These are phyloP conservation scores for Yamadazyma atmosphaerica DNA, from an alignment of 1,139 yeast genomes.

Conservation along the genomic window DNA sequence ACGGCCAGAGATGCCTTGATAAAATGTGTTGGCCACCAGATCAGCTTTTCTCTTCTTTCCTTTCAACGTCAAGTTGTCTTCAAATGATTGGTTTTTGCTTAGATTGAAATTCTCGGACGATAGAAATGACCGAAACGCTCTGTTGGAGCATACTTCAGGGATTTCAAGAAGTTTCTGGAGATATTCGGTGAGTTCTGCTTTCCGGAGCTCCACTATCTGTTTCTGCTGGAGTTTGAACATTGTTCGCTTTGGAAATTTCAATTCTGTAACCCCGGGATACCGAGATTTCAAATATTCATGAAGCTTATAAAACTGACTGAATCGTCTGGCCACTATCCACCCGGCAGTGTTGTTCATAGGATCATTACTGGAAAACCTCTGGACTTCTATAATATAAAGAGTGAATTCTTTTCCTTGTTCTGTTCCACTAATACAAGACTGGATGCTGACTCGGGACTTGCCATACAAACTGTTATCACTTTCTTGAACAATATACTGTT, in stretches of 20 bases:
- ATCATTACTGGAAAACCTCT: constrained; percentile 47
- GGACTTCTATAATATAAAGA: constrained; percentile 76
- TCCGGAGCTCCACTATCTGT: constrained; percentile 66
- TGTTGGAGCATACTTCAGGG: constrained; percentile 72
- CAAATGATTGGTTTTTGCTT: constrained; percentile 35
- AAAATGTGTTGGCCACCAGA: constrained; percentile 43
- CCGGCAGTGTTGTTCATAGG: constrained; percentile 60
- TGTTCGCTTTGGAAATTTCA: constrained; percentile 64
- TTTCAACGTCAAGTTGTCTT: constrained; percentile 17
- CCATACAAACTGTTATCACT: constrained; percentile 77
- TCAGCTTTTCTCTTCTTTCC: constrained; percentile 21
- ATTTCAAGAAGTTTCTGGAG: constrained; percentile 55
- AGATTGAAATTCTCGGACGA: constrained; percentile 67
- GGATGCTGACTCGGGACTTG: constrained; percentile 64
- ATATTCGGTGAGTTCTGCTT: constrained; percentile 60
- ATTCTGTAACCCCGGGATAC: constrained; percentile 50
- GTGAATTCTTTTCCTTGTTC: constrained; percentile 62
- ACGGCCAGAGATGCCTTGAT: constrained; percentile 40
- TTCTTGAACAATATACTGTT: constrained; percentile 81
- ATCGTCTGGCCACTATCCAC: constrained; percentile 89
- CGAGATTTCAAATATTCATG: constrained; percentile 61
- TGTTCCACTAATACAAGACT: constrained; percentile 58
- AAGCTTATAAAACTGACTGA: constrained; percentile 75
- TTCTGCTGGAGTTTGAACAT: constrained; percentile 66
- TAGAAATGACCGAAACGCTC: constrained; percentile 71